These are phyloP conservation scores for Eucalyptus microcorys DNA, from an alignment of 345 rosid species.

Conservation along the genomic window DNA sequence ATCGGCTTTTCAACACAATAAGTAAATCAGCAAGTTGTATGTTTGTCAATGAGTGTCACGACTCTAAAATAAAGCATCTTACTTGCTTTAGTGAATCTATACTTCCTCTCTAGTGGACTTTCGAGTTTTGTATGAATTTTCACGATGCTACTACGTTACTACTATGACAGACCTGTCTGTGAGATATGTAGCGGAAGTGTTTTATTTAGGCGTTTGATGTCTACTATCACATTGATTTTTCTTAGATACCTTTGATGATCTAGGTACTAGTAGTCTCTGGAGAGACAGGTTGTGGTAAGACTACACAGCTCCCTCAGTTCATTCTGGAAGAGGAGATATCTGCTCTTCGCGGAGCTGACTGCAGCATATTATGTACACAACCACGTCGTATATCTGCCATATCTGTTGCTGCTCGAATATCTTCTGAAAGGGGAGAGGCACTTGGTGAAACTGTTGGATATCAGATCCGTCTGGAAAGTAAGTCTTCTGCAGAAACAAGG, in stretches of 20 bases:
- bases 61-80: neutral
- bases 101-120: neutral
- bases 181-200: neutral
- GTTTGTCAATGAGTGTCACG: neutral
- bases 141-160: neutral
- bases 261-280: slow-evolving; percentile 93
- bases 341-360: slow-evolving; percentile 62
- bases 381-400: slow-evolving; percentile 96
- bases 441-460: slow-evolving; percentile 91
- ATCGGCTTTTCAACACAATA: neutral
- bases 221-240: neutral
- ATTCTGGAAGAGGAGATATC: slow-evolving; percentile 85
- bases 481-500: slow-evolving; percentile 66
- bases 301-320: slow-evolving; percentile 95
- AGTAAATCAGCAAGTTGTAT: neutral
- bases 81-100: neutral
- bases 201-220: neutral
- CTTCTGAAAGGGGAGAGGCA: slow-evolving; percentile 87
- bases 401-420: slow-evolving; percentile 89
- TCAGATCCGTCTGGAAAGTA: slow-evolving; percentile 87
- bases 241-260: neutral
- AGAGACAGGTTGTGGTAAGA: slow-evolving; percentile 98
- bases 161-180: neutral
- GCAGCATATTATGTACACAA: slow-evolving; percentile 90
- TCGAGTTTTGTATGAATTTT: neutral